Evolutionary conservation across 1,284 basidiomycete species (phyloP), one percentile per base, ranked within the genome.

Genomic region (Cerrena zonata): DNA sequence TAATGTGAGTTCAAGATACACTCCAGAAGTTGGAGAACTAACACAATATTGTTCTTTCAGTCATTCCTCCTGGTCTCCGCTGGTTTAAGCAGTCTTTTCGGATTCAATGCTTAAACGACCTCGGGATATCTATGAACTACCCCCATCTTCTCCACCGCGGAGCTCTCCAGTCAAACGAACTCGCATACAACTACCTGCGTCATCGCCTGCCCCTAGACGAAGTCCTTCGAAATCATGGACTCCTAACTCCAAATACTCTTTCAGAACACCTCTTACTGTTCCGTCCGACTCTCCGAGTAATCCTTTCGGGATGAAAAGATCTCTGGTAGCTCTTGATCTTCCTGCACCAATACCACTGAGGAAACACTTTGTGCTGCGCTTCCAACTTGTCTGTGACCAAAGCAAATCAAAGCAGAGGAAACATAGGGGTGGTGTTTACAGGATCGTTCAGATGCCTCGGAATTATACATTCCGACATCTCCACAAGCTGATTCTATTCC

Each of bases 381-480:
- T 87, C 57, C 85, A 86, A 63, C 68, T 84, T 50, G 65, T 82
- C 30, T 53, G 57, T 11, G 48, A 54, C 1, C 48, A 55, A 18
- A 48, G 48, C 40, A 51, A 47, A 53, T 26, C 24, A 21, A 34
- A 24, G 27, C 12, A 21, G 22, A 49, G 52, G 19, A 22, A 41
- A 15, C n/a, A 26, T 48, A 25, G 43, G 21, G 21, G 39, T 44
- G 51, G 55, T 11, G 73, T 84, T 1, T 78, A 78, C 57, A 77
- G 85, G 46, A 68, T 85, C 50, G 79, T 80, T 3, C 84, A 86
- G 54, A 81, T 87, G 4, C 86, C 86, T 0, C 68, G 79, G 24
- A 83, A 75, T 60, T 88, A 86, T 60, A 84, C 80, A 0, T 82
- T 89, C 57, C 71, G 76, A 2, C 84, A 85, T 56, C 69, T 89